phyloP scores from a whole-genome alignment of 306 rosid genomes.

The Alnus glutinosa region DNA sequence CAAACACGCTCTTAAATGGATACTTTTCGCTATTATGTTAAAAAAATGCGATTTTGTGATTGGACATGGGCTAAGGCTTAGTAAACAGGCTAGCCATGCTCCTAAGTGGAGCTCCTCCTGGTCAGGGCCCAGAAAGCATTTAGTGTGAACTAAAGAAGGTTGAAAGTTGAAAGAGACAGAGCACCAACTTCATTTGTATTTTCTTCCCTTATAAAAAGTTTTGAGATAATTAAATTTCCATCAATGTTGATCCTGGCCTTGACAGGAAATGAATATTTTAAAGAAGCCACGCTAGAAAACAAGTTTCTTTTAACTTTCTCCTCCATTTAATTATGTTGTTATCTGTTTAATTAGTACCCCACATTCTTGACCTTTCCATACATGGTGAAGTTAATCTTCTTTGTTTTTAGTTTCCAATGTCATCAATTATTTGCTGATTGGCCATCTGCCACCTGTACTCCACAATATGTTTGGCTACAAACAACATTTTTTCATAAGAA shows the following conservation, averaged over 20 bases:
- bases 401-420: neutral
- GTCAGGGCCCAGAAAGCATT: neutral
- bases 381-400: neutral
- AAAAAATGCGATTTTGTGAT: too few species aligned
- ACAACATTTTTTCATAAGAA: too few species aligned
- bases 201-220: neutral
- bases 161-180: slow-evolving; percentile 45
- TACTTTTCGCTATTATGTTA: too few species aligned
- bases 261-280: slow-evolving; percentile 22
- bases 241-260: slow-evolving; percentile 19
- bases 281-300: slow-evolving; percentile 24
- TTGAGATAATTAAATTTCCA: slow-evolving; percentile 24
- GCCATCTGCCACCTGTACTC: neutral
- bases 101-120: too few species aligned
- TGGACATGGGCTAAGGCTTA: too few species aligned
- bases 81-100: too few species aligned
- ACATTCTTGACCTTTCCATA: slow-evolving; percentile 19
- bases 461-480: too few species aligned
- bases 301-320: slow-evolving; percentile 23
- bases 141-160: neutral
- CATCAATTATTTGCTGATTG: neutral
- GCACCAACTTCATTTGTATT: slow-evolving; percentile 26
- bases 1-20: too few species aligned
- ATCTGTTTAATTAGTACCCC: neutral
- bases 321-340: neutral